Evolutionary conservation across 495 filamentous ascomycete species (phyloP).

Genomic region (Cryomyces minteri): DNA sequence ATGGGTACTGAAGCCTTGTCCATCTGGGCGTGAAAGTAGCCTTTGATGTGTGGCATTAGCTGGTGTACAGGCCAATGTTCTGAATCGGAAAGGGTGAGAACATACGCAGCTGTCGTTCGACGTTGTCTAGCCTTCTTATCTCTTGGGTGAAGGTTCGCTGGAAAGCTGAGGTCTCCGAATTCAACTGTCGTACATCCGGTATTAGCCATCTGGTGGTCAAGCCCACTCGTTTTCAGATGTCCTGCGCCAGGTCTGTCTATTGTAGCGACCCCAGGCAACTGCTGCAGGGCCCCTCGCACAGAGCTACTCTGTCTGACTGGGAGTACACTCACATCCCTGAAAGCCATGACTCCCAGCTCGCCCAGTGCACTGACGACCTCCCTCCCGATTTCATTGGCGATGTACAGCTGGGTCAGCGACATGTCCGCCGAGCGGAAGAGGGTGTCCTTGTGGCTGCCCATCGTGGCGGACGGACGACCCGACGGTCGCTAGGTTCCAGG

Average conservation of each 20-base stretch:
- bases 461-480: conserved; percentile 12
- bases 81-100: neutral
- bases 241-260: neutral
- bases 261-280: conserved; percentile 3
- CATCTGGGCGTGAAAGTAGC: conserved; percentile 88
- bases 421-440: conserved; percentile 99
- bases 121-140: conserved; percentile 91
- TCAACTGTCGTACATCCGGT: conserved; percentile 42
- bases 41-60: conserved; percentile 22
- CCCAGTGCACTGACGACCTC: conserved; percentile 94
- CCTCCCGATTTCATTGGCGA: conserved; percentile 93
- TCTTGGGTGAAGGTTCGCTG: conserved; percentile 95
- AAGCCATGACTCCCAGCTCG: conserved; percentile 88
- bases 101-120: conserved; percentile 90
- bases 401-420: conserved; percentile 98
- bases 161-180: conserved; percentile 80
- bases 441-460: conserved; percentile 53
- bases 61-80: neutral
- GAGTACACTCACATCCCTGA: conserved; percentile 64
- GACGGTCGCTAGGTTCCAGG: no score
- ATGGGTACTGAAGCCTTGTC: conserved; percentile 75
- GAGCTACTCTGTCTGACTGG: no score
- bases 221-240: no score
- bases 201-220: conserved; percentile 3
- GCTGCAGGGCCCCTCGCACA: no score